Evolutionary conservation across 306 rosid species (phyloP), one percentile per base, ranked within the genome.

Genomic region (Styphnolobium japonicum): DNA sequence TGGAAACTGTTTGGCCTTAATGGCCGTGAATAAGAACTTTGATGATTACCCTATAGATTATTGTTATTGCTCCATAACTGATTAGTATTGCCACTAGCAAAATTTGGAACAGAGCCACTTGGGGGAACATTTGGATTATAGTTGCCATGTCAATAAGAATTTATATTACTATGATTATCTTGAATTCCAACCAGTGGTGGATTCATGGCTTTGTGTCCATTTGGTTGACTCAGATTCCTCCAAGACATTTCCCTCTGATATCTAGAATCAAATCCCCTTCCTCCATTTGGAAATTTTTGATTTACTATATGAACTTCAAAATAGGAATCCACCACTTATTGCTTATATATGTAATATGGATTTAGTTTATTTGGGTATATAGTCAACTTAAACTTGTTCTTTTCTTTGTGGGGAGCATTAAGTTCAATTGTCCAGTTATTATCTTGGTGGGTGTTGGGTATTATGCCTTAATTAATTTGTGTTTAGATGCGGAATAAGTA

Each of bases 201-300:
- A 75, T 81, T 89, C 78, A 80, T 77, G 23, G 79, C 43, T 79
- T 80, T 87, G 4, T 88, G 78, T 49, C 81, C 65, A 74, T 71
- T 83, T 58, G 83, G 80, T 81, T 90, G 93, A 82, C 76, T 85
- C 1, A 69, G 60, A 81, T 31, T 77, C 87, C 89, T 94, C 92
- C 88, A 78, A 58, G 0, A 45, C 6, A 6, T 0, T 76, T 85
- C 89, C 40, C 92, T 93, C 81, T 84, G 92, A 73, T 15, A 48
- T 73, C 87, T 90, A 46, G 86, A 29, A 43, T 88, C 94, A 56
- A 79, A 90, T 65, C 61, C 87, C 88, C 89, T 86, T 63, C 89
- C 97, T 40, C 61, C 75, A 37, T 72, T 71, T 22, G 80, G 71
- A 49, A 87, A 76, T 63, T 86, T 90, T 21, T 87, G 88, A 79